Conservation (phyloP, 345 rosid genomes). For the Bruguiera sexangula region DNA sequence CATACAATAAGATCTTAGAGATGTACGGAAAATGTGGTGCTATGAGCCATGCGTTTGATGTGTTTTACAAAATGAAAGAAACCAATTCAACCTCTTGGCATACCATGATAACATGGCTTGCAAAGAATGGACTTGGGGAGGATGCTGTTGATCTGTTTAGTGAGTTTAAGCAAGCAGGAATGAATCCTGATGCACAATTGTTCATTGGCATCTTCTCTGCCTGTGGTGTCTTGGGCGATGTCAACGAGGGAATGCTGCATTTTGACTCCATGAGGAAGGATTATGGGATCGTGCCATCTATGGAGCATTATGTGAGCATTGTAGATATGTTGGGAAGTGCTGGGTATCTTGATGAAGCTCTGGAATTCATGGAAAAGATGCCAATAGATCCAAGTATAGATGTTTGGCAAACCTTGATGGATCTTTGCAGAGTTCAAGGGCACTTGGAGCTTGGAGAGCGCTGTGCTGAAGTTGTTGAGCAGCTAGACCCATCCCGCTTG, state of each 20-base stretch:
- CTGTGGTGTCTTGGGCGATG: slow-evolving; percentile 63
- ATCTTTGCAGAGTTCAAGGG: slow-evolving; percentile 67
- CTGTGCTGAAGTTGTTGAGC: slow-evolving; percentile 62
- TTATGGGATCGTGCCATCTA: slow-evolving; percentile 52
- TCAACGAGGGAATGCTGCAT: slow-evolving; percentile 68
- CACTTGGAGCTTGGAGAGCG: slow-evolving; percentile 69
- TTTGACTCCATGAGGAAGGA: slow-evolving; percentile 64
- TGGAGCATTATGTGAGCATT: slow-evolving; percentile 56
- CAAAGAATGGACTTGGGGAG: slow-evolving; percentile 70
- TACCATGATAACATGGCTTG: slow-evolving; percentile 61
- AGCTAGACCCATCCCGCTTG: slow-evolving; percentile 56
- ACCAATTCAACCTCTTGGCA: slow-evolving; percentile 61
- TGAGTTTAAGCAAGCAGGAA: slow-evolving; percentile 58
- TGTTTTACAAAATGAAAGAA: slow-evolving; percentile 52
- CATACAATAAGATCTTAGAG: slow-evolving; percentile 48
- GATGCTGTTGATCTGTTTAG: slow-evolving; percentile 71
- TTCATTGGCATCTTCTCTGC: slow-evolving; percentile 57
- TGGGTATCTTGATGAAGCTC: slow-evolving; percentile 74
- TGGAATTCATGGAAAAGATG: slow-evolving; percentile 65
- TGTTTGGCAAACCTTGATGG: slow-evolving; percentile 81
- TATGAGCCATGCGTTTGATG: slow-evolving; percentile 41
- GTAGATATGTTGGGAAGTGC: slow-evolving; percentile 65
- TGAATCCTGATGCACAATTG: slow-evolving; percentile 52
- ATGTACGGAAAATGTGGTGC: slow-evolving; percentile 69
- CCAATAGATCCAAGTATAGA: slow-evolving; percentile 54